Percentiles rank a stretch among this genome's conserved stretches.
phyloP scores from a whole-genome alignment of 2,329 filamentous ascomycete genomes.

The Penicillium sclerotigenum region DNA sequence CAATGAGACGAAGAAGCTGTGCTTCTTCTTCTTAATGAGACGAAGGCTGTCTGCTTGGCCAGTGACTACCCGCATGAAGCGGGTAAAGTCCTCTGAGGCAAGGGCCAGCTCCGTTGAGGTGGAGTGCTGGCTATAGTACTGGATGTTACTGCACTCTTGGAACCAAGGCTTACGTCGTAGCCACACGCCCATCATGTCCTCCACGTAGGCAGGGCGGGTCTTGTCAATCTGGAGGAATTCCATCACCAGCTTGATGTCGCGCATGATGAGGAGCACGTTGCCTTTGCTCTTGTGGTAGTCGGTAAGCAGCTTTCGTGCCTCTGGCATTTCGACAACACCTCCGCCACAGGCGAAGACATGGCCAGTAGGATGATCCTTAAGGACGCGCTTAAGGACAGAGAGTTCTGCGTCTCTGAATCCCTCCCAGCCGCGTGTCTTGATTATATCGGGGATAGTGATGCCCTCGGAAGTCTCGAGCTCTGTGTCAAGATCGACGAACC shows the following conservation, averaged over 20 bases:
- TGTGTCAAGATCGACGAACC: constrained; percentile 81
- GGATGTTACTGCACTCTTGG: constrained; percentile 86
- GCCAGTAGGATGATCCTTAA: constrained; percentile 70
- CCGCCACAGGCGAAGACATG: constrained; percentile 92
- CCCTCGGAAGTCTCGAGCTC: constrained; percentile 74
- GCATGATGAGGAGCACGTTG: constrained; percentile 80
- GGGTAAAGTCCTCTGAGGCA: constrained; percentile 66
- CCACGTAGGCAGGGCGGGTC: constrained; percentile 85
- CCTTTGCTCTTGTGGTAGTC: constrained; percentile 74
- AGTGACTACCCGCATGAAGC: constrained; percentile 68
- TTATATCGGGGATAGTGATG: constrained; percentile 80
- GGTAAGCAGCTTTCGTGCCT: constrained; percentile 71
- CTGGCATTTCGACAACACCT: constrained; percentile 81
- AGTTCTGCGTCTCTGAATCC: constrained; percentile 80
- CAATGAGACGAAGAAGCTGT: constrained; percentile 90
- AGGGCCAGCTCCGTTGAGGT: constrained; percentile 50
- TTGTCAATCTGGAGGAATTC: constrained; percentile 86
- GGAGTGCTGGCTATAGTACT: constrained; percentile 78
- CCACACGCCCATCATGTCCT: constrained; percentile 90
- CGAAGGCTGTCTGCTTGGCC: constrained; percentile 57
- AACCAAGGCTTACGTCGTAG: constrained; percentile 85
- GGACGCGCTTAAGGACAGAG: constrained; percentile 66
- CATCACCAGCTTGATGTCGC: constrained; percentile 83
- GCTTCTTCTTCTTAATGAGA: constrained; percentile 60
- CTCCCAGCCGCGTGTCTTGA: constrained; percentile 77